Percentiles rank a stretch among this genome's conserved stretches.
These are phyloP conservation scores for Chrysoporthe cubensis DNA, from an alignment of 2,329 filamentous ascomycete species.

Conservation along the genomic window DNA sequence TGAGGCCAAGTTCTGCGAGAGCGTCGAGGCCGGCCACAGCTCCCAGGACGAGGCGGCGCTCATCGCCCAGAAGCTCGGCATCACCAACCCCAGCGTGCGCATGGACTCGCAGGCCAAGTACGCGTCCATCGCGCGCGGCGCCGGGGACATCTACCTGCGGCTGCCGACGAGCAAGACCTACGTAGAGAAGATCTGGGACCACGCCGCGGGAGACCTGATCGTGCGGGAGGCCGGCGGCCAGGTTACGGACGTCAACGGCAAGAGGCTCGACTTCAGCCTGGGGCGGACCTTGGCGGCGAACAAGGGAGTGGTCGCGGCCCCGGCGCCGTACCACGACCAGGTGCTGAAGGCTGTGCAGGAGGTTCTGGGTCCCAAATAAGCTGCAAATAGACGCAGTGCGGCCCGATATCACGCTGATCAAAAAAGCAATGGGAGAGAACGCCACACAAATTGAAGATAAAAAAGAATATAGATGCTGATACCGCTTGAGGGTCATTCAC, in stretches of 20 bases:
- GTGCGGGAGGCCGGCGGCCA: constrained; percentile 91
- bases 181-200: constrained; percentile 99
- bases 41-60: constrained; percentile 84
- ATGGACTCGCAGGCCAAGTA: constrained; percentile 99
- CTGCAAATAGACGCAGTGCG: constrained; percentile 38
- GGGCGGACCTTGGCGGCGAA: constrained; percentile 87
- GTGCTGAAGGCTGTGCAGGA: constrained; percentile 83
- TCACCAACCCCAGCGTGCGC: constrained; percentile 85
- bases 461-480: neutral
- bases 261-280: constrained; percentile 81
- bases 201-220: constrained; percentile 92
- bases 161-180: constrained; percentile 81
- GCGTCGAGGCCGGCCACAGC: constrained; percentile 91
- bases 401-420: neutral
- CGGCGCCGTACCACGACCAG: constrained; percentile 71
- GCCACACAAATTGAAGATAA: neutral
- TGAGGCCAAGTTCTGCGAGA: constrained; percentile 92
- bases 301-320: constrained; percentile 91
- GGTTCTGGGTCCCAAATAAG: constrained; percentile 62
- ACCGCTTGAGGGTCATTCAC: neutral
- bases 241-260: constrained; percentile 88
- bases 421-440: neutral
- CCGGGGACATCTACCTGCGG: constrained; percentile 91
- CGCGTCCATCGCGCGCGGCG: constrained; percentile 89
- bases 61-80: constrained; percentile 83